These are phyloP conservation scores for Samsoniella hepiali DNA, from an alignment of 2,329 filamentous ascomycete species.

Conservation along the genomic window DNA sequence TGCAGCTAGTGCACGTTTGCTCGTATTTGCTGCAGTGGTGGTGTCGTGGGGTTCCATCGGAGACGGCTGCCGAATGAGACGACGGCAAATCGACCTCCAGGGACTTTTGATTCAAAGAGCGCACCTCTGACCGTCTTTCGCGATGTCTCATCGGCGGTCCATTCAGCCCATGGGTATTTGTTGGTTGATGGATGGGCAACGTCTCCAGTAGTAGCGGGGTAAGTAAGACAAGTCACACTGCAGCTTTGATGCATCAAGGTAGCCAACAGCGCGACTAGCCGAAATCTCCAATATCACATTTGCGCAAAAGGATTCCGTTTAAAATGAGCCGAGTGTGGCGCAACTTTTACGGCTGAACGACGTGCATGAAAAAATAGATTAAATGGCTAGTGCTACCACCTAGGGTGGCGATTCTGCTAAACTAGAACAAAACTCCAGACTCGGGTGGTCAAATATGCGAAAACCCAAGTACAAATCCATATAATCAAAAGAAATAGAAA, in stretches of 20 bases:
- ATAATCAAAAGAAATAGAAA: background rate
- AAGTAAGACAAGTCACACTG: too few relatives aligned
- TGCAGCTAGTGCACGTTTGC: background rate
- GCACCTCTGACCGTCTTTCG: background rate
- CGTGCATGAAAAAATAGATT: background rate
- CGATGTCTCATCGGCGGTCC: background rate
- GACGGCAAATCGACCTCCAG: background rate
- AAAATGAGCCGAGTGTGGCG: background rate
- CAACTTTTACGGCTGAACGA: background rate
- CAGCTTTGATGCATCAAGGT: too few relatives aligned
- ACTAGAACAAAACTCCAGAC: background rate
- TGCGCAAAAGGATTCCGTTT: too few relatives aligned
- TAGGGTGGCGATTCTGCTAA: background rate
- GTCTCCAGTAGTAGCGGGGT: too few relatives aligned
- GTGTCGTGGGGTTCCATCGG: conserved; percentile 3
- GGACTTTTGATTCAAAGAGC: background rate
- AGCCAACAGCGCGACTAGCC: too few relatives aligned
- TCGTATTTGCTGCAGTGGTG: conserved; percentile 6
- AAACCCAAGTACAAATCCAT: background rate
- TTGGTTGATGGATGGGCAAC: too few relatives aligned
- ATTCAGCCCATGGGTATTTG: too few relatives aligned
- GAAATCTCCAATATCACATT: too few relatives aligned
- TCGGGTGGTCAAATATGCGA: background rate
- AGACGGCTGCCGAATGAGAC: background rate
- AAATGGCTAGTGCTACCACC: background rate